A percentile compares a stretch with the other conserved stretches of the same genome.
Evolutionary conservation across 2,329 filamentous ascomycete genomes (phyloP).

Genomic region (Volutella citrinella): DNA sequence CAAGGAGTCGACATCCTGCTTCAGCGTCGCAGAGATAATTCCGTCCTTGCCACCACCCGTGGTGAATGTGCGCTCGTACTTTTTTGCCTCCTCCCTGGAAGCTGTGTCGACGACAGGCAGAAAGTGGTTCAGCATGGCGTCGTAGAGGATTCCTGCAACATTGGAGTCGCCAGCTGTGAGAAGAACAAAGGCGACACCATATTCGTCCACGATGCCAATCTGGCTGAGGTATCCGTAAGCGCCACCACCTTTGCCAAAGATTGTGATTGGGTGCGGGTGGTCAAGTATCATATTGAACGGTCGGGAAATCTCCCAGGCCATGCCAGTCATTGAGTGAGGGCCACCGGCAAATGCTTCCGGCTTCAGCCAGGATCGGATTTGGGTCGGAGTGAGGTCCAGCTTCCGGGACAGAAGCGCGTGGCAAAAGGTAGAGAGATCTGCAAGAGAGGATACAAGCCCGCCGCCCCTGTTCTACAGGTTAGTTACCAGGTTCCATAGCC

Average conservation of each 20-base stretch:
- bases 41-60: background rate
- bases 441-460: slow-evolving; percentile 32
- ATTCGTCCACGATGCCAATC: slow-evolving; percentile 32
- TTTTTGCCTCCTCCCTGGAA: slow-evolving; percentile 23
- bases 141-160: slow-evolving; percentile 24
- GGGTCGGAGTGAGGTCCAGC: slow-evolving; percentile 19
- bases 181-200: slow-evolving; percentile 29
- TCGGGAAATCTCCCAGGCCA: slow-evolving; percentile 37
- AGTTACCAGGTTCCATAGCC: too few relatives aligned
- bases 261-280: slow-evolving; percentile 29
- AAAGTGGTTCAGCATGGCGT: slow-evolving; percentile 26
- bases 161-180: slow-evolving; percentile 30
- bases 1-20: slow-evolving; percentile 24
- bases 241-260: slow-evolving; percentile 34
- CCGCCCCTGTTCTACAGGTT: slow-evolving; percentile 22
- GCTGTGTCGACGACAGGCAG: slow-evolving; percentile 26
- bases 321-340: slow-evolving; percentile 28
- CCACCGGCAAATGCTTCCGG: slow-evolving; percentile 30
- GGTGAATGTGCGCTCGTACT: slow-evolving; percentile 15
- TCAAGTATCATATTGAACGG: slow-evolving; percentile 21
- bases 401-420: slow-evolving; percentile 27
- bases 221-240: slow-evolving; percentile 34
- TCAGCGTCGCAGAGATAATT: slow-evolving; percentile 15
- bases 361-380: slow-evolving; percentile 33
- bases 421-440: slow-evolving; percentile 29